Evolutionary conservation across 2,329 filamentous ascomycete species (phyloP).

Genomic region (Dothiorella sarmentorum): DNA sequence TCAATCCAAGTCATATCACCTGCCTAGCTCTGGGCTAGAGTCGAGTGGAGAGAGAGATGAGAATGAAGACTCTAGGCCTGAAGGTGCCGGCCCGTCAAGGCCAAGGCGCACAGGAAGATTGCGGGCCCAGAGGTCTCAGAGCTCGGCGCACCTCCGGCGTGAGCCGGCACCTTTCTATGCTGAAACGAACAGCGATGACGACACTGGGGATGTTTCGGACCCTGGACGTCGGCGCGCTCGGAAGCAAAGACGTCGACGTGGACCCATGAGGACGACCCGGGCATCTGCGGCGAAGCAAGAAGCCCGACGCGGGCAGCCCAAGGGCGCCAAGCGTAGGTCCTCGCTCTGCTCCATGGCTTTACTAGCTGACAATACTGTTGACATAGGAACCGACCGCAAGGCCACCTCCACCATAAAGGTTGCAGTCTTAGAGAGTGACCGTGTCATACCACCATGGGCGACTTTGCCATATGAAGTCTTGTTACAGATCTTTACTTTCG

Average conservation of each 20-base stretch:
- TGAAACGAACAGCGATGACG: slow-evolving; percentile 1
- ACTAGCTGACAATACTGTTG: slow-evolving; percentile 2
- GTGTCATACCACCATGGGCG: slow-evolving; percentile 55
- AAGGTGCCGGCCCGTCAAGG: background rate
- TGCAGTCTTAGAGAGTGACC: slow-evolving; percentile 20
- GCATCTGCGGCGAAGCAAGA: background rate
- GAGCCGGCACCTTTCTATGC: slow-evolving; percentile 2
- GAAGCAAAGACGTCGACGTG: background rate
- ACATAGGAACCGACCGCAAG: background rate
- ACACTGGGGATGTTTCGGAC: slow-evolving; percentile 1
- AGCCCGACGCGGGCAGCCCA: background rate
- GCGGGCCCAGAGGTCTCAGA: slow-evolving; percentile 3
- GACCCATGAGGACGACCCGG: background rate
- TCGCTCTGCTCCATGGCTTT: background rate
- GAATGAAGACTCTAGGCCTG: background rate
- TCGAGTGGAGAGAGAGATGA: background rate
- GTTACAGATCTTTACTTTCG: slow-evolving; percentile 65
- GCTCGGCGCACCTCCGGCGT: slow-evolving; percentile 3
- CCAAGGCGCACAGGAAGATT: slow-evolving; percentile 5
- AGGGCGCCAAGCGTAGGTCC: background rate
- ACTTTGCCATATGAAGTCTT: slow-evolving; percentile 67
- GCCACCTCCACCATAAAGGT: background rate
- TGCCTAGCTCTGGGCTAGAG: slow-evolving; percentile 15
- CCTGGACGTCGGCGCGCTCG: background rate
- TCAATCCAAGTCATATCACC: slow-evolving; percentile 13